Evolutionary conservation across 106 monocot genomes (phyloP).

Genomic region (Vanilla planifolia): DNA sequence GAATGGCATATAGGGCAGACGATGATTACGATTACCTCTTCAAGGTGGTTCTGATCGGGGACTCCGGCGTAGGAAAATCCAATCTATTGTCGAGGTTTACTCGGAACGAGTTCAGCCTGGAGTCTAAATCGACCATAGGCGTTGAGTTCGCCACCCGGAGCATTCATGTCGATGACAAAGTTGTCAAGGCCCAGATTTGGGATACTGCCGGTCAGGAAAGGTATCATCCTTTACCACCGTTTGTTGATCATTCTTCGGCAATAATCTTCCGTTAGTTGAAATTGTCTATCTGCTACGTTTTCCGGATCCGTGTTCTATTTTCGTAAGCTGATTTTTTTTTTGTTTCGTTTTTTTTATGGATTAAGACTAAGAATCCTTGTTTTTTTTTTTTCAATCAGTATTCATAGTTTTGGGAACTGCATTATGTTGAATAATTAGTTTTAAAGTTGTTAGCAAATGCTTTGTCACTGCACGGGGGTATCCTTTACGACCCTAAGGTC

Average conservation of each 20-base stretch:
- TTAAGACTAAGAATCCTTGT: neutral
- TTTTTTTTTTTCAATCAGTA: neutral
- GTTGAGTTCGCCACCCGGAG: constrained; percentile 50
- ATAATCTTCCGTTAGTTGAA: too few species aligned
- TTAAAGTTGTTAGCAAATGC: too few species aligned
- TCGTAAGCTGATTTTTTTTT: neutral
- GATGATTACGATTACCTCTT: constrained; percentile 32
- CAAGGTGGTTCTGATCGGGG: constrained; percentile 55
- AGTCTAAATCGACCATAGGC: constrained; percentile 75
- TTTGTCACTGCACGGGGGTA: too few species aligned
- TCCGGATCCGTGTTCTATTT: neutral
- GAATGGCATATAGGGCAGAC: neutral
- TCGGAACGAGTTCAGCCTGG: constrained; percentile 70
- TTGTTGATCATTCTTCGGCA: neutral
- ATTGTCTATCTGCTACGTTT: too few species aligned
- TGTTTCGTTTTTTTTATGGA: neutral
- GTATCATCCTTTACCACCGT: constrained; percentile 22
- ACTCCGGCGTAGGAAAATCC: constrained; percentile 46
- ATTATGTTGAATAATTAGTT: too few species aligned
- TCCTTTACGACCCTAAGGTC: too few species aligned
- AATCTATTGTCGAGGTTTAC: constrained; percentile 48
- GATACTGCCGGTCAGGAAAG: constrained; percentile 90
- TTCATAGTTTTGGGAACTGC: too few species aligned
- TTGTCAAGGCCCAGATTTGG: constrained; percentile 95
- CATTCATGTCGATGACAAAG: constrained; percentile 59